Percentiles rank a stretch among this genome's conserved stretches.
phyloP scores from a whole-genome alignment of 2,329 filamentous ascomycete species.

The Paecilomyces dactylethromorphus region DNA sequence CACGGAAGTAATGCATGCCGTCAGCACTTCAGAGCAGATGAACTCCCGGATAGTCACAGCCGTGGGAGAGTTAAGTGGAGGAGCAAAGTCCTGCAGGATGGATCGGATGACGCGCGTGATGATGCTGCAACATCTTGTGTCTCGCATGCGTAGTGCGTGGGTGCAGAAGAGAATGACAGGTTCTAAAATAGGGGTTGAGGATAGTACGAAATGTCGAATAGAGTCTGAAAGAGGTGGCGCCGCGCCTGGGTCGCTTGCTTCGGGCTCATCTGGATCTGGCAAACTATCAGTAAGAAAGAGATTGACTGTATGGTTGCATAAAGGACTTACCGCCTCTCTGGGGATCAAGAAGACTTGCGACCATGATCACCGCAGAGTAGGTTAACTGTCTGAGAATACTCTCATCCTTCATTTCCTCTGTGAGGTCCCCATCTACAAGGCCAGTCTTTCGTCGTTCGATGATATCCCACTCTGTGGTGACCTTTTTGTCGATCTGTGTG shows the following conservation, averaged over 20 bases:
- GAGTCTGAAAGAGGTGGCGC: conserved; percentile 45
- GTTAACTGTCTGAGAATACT: conserved; percentile 91
- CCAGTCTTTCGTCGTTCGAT: conserved; percentile 55
- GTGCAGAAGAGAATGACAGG: conserved; percentile 87
- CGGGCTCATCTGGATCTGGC: conserved; percentile 29
- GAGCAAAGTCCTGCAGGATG: conserved; percentile 70
- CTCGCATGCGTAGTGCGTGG: conserved; percentile 81
- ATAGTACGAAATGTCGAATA: conserved; percentile 76
- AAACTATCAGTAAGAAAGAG: conserved; percentile 5
- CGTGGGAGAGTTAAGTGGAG: conserved; percentile 41
- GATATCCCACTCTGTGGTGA: conserved; percentile 77
- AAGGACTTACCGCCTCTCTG: conserved; percentile 50
- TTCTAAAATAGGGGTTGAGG: conserved; percentile 70
- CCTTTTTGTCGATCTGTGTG: conserved; percentile 77
- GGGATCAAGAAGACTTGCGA: conserved; percentile 81
- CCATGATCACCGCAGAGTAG: conserved; percentile 85
- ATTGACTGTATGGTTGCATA: conserved; percentile 2
- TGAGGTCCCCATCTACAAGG: conserved; percentile 68
- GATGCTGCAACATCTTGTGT: conserved; percentile 79
- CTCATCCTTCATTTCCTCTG: conserved; percentile 96
- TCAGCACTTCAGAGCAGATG: conserved; percentile 80
- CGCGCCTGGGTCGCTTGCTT: conserved; percentile 24
- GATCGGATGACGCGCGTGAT: conserved; percentile 81
- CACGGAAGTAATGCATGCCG: conserved; percentile 81
- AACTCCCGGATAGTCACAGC: conserved; percentile 74